Evolutionary conservation across 2,329 filamentous ascomycete genomes (phyloP).

Genomic region (Thermoascus crustaceus): DNA sequence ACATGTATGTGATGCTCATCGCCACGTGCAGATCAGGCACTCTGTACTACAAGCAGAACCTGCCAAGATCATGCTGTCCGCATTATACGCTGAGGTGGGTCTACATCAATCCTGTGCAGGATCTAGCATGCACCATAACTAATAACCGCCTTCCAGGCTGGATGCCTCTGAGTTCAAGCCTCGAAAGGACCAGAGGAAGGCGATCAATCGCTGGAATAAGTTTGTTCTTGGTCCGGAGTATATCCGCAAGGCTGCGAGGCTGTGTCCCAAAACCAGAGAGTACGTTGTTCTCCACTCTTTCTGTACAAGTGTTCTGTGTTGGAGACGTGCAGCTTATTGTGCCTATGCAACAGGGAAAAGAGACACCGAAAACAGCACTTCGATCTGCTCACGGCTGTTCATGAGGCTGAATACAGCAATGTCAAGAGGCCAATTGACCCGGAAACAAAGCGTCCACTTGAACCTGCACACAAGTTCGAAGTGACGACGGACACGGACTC

Average conservation of each 20-base stretch:
- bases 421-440: conserved; percentile 38
- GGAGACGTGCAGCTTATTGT: neutral
- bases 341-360: conserved; percentile 31
- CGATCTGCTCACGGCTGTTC: conserved; percentile 34
- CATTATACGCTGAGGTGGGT: conserved; percentile 54
- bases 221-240: conserved; percentile 42
- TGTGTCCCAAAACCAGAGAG: conserved; percentile 39
- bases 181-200: conserved; percentile 39
- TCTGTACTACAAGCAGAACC: conserved; percentile 46
- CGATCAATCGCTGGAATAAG: conserved; percentile 42
- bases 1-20: conserved; percentile 6
- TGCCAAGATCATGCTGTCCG: conserved; percentile 75
- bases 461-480: conserved; percentile 43
- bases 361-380: conserved; percentile 35
- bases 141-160: conserved; percentile 21
- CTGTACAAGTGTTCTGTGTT: conserved; percentile 13
- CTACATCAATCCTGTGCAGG: neutral
- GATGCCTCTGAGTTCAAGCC: conserved; percentile 36
- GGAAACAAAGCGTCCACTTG: conserved; percentile 34
- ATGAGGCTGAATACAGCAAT: conserved; percentile 37
- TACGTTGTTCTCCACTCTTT: too few relatives aligned
- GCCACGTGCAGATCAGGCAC: conserved; percentile 35
- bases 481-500: conserved; percentile 41
- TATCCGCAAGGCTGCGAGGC: conserved; percentile 35
- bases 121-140: neutral